Percentiles rank a stretch among this genome's conserved stretches.
phyloP scores from a whole-genome alignment of 331 rosid species.

The Dryas integrifolia region DNA sequence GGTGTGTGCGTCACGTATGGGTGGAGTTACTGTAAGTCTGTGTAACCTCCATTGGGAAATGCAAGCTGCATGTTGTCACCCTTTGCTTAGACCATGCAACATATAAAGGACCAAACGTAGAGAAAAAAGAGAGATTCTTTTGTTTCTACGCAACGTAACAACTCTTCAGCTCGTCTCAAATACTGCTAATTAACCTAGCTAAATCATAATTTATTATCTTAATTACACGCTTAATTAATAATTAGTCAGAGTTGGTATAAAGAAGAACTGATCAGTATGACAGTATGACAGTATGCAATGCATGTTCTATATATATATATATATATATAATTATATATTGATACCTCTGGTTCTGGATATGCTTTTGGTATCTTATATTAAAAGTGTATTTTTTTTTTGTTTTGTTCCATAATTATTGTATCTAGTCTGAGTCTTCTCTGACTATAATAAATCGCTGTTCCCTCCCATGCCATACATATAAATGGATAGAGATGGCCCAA shows the following conservation, averaged over 20 bases:
- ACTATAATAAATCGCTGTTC: conserved; percentile 12
- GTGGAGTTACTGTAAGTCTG: background rate
- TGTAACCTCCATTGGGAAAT: conserved; percentile 5
- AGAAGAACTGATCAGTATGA: no score
- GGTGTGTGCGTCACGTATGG: conserved; percentile 20
- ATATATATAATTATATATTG: no score
- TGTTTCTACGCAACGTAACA: background rate
- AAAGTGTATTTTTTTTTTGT: no score
- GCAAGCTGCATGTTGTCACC: background rate
- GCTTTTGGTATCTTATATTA: background rate
- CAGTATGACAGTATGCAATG: no score
- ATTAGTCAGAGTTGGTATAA: no score
- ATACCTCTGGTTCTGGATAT: background rate
- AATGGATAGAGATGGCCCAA: background rate
- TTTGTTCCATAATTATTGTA: background rate
- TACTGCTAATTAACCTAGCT: background rate
- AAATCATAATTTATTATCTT: no score
- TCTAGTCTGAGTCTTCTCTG: background rate
- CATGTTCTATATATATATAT: no score
- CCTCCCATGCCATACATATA: background rate
- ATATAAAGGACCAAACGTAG: background rate
- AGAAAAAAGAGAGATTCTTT: background rate
- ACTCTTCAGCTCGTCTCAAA: no score
- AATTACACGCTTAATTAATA: no score
- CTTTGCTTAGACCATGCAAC: conserved; percentile 9